phyloP scores from a whole-genome alignment of 1,284 basidiomycete species.

The Leccinum proliferum region DNA sequence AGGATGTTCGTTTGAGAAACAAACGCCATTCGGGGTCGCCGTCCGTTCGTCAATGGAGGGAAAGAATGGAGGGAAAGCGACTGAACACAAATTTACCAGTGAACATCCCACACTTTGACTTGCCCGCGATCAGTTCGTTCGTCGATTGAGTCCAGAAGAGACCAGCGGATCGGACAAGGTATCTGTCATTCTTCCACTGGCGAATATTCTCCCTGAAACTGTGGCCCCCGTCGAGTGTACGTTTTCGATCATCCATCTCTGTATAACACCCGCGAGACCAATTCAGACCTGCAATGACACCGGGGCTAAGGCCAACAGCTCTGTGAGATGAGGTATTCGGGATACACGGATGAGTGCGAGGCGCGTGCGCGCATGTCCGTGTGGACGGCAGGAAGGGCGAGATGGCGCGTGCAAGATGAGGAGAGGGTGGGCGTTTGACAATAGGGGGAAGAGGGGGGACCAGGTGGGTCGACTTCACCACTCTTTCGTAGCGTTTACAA shows the following conservation, averaged over 20 bases:
- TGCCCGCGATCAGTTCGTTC: slow-evolving; percentile 83
- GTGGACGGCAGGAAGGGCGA: too few relatives aligned
- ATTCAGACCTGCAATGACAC: slow-evolving; percentile 82
- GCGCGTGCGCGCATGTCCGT: too few relatives aligned
- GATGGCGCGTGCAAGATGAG: too few relatives aligned
- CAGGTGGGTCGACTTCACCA: too few relatives aligned
- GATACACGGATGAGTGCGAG: too few relatives aligned
- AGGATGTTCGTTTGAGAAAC: slow-evolving; percentile 54
- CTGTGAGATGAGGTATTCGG: slow-evolving; percentile 22
- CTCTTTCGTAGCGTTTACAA: too few relatives aligned
- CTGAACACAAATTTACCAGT: slow-evolving; percentile 60
- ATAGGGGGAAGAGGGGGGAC: too few relatives aligned
- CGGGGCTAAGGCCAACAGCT: slow-evolving; percentile 22
- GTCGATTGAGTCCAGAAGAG: slow-evolving; percentile 63
- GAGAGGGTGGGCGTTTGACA: too few relatives aligned
- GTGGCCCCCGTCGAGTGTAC: slow-evolving; percentile 32
- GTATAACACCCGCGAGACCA: slow-evolving; percentile 50
- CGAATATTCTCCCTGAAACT: slow-evolving; percentile 46
- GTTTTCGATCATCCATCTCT: slow-evolving; percentile 59
- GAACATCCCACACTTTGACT: slow-evolving; percentile 62
- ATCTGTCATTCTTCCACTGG: slow-evolving; percentile 68
- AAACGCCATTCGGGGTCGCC: slow-evolving; percentile 62
- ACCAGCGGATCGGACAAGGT: slow-evolving; percentile 42
- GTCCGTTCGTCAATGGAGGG: slow-evolving; percentile 15
- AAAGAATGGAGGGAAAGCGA: too few relatives aligned